Evolutionary conservation across 2,329 filamentous ascomycete genomes (phyloP).

Genomic region (Colletotrichum neosansevieriae): DNA sequence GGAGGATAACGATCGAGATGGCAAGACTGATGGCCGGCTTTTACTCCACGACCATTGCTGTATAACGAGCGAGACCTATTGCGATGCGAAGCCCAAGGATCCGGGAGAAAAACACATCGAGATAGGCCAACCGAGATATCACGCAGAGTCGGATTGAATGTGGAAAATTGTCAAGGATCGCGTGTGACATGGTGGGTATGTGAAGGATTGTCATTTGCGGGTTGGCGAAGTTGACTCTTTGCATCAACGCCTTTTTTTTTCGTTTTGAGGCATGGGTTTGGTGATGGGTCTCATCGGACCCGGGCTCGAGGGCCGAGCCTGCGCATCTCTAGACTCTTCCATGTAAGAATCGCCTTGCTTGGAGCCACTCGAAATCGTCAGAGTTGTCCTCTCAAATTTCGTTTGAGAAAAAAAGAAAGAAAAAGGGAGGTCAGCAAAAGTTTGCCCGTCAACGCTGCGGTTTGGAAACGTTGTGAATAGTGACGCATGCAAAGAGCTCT

Average conservation of each 20-base stretch:
- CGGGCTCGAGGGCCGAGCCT: constrained; percentile 13
- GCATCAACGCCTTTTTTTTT: background rate
- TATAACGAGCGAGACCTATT: no score
- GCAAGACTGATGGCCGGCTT: no score
- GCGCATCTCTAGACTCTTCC: background rate
- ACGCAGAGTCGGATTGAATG: background rate
- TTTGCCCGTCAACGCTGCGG: background rate
- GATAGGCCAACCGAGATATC: constrained; percentile 3
- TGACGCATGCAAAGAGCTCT: background rate
- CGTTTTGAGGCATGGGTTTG: constrained; percentile 7
- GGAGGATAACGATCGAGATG: background rate
- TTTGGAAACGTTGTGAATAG: background rate
- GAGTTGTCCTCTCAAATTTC: background rate
- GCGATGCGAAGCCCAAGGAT: background rate
- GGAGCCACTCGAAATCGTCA: background rate
- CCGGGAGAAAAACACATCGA: background rate
- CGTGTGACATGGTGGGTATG: background rate
- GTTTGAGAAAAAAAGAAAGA: no score
- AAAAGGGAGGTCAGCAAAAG: background rate
- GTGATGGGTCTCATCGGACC: background rate
- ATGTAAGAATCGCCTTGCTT: background rate
- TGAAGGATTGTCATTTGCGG: constrained; percentile 1
- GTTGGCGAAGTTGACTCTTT: background rate
- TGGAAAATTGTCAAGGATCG: background rate
- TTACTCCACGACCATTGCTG: no score